Evolutionary conservation across 1,139 yeast species (phyloP).

Genomic region (Kurtzmaniella natalensis): DNA sequence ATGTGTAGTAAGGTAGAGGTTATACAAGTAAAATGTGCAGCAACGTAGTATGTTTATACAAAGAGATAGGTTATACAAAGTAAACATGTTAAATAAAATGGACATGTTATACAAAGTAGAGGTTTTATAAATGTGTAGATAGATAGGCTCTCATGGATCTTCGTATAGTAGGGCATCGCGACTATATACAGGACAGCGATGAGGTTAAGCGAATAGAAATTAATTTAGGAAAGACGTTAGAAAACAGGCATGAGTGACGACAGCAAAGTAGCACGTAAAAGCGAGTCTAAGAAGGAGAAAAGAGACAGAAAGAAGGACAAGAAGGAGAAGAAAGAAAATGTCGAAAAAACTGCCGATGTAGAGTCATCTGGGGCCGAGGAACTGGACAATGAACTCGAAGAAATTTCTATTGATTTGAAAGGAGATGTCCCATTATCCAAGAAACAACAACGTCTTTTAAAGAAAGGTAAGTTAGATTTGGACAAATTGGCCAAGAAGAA

Average conservation of each 20-base stretch:
- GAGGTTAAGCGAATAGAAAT: neutral
- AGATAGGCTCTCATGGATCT: no score
- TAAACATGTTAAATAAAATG: neutral
- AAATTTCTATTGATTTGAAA: constrained; percentile 74
- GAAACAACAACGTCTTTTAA: constrained; percentile 82
- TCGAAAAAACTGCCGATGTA: constrained; percentile 9
- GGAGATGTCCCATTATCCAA: constrained; percentile 83
- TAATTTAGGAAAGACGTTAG: constrained; percentile 3
- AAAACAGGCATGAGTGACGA: constrained; percentile 5
- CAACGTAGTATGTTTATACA: neutral
- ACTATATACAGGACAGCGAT: no score
- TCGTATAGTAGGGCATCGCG: no score
- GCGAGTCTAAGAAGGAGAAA: constrained; percentile 25
- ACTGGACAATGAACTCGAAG: constrained; percentile 33
- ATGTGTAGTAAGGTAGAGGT: neutral
- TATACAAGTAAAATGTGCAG: neutral
- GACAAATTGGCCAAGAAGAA: constrained; percentile 52
- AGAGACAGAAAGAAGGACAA: constrained; percentile 19
- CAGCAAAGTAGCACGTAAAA: constrained; percentile 1
- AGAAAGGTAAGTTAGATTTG: constrained; percentile 68
- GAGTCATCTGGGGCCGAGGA: constrained; percentile 12
- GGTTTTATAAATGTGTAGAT: no score
- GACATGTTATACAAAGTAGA: neutral
- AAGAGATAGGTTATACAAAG: neutral
- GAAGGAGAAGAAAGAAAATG: constrained; percentile 14